phyloP scores from a whole-genome alignment of 352 stramenopile species.

The Pythium aquatile region DNA sequence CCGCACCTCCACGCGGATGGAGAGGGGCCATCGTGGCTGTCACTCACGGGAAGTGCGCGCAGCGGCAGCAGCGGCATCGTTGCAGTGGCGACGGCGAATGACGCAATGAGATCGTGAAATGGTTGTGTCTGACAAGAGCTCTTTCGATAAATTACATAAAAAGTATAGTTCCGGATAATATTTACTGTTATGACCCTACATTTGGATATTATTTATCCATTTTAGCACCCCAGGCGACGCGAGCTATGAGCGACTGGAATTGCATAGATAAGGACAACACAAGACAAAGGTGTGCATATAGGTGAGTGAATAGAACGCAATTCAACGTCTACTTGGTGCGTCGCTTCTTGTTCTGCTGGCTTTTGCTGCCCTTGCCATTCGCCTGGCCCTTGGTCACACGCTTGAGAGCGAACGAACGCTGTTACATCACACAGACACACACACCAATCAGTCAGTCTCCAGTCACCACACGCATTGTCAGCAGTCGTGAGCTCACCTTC shows the following conservation, averaged over 20 bases:
- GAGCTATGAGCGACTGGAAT: no score
- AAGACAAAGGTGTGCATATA: no score
- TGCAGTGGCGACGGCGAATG: no score
- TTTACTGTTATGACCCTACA: not conserved
- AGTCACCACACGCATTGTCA: not conserved
- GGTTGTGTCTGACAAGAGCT: not conserved
- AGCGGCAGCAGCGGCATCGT: not conserved
- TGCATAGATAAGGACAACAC: no score
- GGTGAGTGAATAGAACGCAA: not conserved
- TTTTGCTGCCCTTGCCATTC: slow-evolving; percentile 20
- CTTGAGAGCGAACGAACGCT: slow-evolving; percentile 48
- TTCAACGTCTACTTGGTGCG: slow-evolving; percentile 45
- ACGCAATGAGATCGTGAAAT: no score
- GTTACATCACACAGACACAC: slow-evolving; percentile 1
- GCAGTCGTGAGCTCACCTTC: slow-evolving; percentile 34
- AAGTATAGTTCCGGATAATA: no score
- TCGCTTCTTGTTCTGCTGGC: slow-evolving; percentile 47
- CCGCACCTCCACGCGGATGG: not conserved
- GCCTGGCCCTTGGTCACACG: slow-evolving; percentile 73
- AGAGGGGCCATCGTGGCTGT: not conserved
- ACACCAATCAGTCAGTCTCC: slow-evolving; percentile 7
- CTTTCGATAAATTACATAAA: not conserved
- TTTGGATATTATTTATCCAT: not conserved
- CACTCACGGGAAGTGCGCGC: not conserved
- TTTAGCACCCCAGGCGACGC: no score